phyloP scores from a whole-genome alignment of 2,329 filamentous ascomycete genomes.

The Penicillium sp. region DNA sequence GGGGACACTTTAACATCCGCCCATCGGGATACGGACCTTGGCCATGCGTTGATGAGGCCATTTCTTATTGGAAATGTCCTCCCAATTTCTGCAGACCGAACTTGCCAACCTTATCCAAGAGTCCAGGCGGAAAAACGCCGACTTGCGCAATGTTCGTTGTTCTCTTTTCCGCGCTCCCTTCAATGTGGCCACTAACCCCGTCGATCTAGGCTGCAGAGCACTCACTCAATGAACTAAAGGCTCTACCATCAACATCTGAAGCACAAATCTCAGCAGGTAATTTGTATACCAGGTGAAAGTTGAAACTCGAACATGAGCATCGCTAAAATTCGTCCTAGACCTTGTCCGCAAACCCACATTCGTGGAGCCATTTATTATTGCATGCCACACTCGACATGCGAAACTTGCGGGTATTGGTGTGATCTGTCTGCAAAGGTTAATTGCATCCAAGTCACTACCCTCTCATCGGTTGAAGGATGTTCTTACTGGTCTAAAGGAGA shows the following conservation, averaged over 20 bases:
- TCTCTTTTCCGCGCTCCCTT: conserved; percentile 15
- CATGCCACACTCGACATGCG: conserved; percentile 85
- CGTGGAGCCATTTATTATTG: conserved; percentile 90
- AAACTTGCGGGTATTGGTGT: conserved; percentile 89
- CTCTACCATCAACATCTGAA: conserved; percentile 74
- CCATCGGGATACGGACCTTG: conserved; percentile 18
- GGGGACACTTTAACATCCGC: conserved; percentile 19
- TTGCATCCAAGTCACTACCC: conserved; percentile 79
- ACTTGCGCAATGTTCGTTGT: conserved; percentile 70
- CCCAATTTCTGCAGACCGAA: conserved; percentile 85
- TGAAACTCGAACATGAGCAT: neutral
- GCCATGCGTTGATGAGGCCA: conserved; percentile 36
- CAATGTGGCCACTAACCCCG: conserved; percentile 27
- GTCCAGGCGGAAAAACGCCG: conserved; percentile 91
- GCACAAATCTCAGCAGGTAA: conserved; percentile 72
- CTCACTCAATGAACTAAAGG: conserved; percentile 86
- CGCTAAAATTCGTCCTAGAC: conserved; percentile 59
- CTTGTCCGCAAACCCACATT: conserved; percentile 81
- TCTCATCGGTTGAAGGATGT: conserved; percentile 81
- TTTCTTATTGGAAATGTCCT: conserved; percentile 70
- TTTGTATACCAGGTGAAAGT: conserved; percentile 14
- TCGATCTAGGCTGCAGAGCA: conserved; percentile 79
- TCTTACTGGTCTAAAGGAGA: conserved; percentile 84
- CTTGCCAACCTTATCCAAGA: conserved; percentile 90
- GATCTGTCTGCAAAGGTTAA: conserved; percentile 84